Evolutionary conservation across 2,329 filamentous ascomycete species (phyloP), one percentile per base, ranked within the genome.

Genomic region (Bipolaris cookei): DNA sequence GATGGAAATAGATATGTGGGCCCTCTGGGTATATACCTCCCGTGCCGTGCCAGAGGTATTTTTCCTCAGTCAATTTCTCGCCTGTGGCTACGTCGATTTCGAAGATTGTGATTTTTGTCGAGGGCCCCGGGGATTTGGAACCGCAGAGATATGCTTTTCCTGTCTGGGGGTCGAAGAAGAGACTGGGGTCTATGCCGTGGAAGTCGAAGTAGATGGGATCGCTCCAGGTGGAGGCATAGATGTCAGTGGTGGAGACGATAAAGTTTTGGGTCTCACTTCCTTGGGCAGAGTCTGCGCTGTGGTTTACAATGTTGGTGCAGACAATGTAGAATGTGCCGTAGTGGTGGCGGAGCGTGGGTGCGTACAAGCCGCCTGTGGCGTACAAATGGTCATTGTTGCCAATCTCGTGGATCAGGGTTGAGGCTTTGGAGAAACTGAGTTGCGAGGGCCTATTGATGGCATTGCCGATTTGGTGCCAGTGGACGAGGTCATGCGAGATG

Each of bases 381-480:
- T 63, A 43, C 8, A 63, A 30, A 14, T 52, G 25, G 20, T 56
- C 54, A 3, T 48, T 38, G 6, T 61, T 47, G 14, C 41, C 57
- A 16, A 57, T 21, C 3, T 41, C 37, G 35, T 56, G 28, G 28
- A 61, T 47, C 6, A 79, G 77, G 1, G 80, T 79, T 48, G 81
- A 78, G 6, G 79, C 72, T 0, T 80, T 80, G 8, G 79, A 71
- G 56, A 83, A 71, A 48, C 82, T 76, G 10, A 83, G 72, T 64
- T 83, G 81, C 32, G 72, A 77, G 21, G 71, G 70, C 18, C 80
- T 72, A 10, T 78, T 82, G 42, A 84, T 75, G 0, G 79, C 81
- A 66, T 83, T 82, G 14, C 64, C 58, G 8, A 64, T 64, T 14
- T 78, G 74, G 51, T 79, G 80, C 82, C 82, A 85, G 58, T 81